Conservation (phyloP, 2,329 filamentous ascomycete genomes). For the Orbilia ellipsospora region DNA sequence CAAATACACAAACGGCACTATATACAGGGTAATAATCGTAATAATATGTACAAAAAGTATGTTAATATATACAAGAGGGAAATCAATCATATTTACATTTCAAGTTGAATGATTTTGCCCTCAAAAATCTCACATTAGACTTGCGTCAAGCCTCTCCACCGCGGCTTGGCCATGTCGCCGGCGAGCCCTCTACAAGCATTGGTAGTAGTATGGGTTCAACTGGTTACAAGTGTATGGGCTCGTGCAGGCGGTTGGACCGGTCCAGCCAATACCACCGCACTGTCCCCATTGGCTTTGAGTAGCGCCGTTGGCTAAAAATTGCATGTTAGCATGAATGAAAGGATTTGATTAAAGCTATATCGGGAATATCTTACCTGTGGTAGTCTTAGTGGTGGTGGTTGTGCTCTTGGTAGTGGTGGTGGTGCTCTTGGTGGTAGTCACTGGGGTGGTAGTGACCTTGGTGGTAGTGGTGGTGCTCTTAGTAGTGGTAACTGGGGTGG, state of each 20-base stretch:
- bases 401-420: constrained; percentile 4
- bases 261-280: constrained; percentile 48
- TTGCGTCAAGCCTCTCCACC: no score
- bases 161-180: background rate
- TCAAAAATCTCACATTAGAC: background rate
- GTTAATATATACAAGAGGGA: background rate
- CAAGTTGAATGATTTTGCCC: background rate
- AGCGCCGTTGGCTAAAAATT: constrained; percentile 1
- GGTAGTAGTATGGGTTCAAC: constrained; percentile 57
- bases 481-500: constrained; percentile 12
- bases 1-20: background rate
- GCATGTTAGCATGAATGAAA: background rate
- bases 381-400: background rate
- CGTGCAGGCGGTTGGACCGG: constrained; percentile 55
- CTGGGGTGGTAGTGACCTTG: background rate
- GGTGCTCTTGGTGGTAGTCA: constrained; percentile 1
- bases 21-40: constrained; percentile 9
- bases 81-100: constrained; percentile 4
- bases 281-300: constrained; percentile 40
- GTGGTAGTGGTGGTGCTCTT: constrained; percentile 15
- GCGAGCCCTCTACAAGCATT: constrained; percentile 55
- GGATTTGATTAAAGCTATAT: no score
- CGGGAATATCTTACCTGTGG: constrained; percentile 4
- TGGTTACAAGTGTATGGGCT: constrained; percentile 52
- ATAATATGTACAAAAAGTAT: background rate